Base-by-base conservation (phyloP, 2,329 filamentous ascomycete genomes). In the Talaromyces piceae region DNA sequence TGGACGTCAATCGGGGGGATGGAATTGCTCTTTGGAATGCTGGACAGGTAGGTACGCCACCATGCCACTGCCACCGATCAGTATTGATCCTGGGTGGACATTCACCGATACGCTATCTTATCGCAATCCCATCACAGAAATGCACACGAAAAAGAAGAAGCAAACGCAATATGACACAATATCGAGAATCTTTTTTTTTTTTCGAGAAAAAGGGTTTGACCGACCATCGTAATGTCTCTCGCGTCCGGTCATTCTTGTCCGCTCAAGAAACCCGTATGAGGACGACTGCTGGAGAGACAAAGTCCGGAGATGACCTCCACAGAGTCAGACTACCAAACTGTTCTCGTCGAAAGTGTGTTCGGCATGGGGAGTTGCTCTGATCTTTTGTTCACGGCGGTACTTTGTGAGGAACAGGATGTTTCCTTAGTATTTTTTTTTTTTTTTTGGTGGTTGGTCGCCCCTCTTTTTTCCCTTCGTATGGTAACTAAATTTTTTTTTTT, bases 181-280 rank as follows among this genome's bases (percentile, higher is more conserved):
- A n/a, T n/a, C n/a, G n/a, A n/a, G n/a, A n/a, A n/a, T n/a, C n/a
- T n/a, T n/a, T n/a, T n/a, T n/a, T n/a, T n/a, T n/a, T n/a, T n/a
- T 13, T 49, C 45, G 47, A 45, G 23, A 41, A 48, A 33, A 52
- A 45, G 30, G 22, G 43, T 45, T 46, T 23, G 45, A 31, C 68
- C 69, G 56, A 70, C 68, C 68, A 69, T 70, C 65, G 53, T 63
- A 57, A 56, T 64, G 62, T 54, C 63, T 63, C 55, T 62, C 58
- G 56, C 61, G 62, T 58, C 67, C 66, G 63, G 68, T 69, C 59
- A 58, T 58, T 45, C 54, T 55, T 47, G 52, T 48, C 39, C 50
- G 41, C 33, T 39, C 23, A 47, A 41, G 18, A 45, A 53, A 41
- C 41, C 41, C 46, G 39, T 44, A n/a, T n/a, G n/a, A n/a, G n/a